Evolutionary conservation across 2,329 filamentous ascomycete genomes (phyloP).

Genomic region (Aaosphaeria arxii): DNA sequence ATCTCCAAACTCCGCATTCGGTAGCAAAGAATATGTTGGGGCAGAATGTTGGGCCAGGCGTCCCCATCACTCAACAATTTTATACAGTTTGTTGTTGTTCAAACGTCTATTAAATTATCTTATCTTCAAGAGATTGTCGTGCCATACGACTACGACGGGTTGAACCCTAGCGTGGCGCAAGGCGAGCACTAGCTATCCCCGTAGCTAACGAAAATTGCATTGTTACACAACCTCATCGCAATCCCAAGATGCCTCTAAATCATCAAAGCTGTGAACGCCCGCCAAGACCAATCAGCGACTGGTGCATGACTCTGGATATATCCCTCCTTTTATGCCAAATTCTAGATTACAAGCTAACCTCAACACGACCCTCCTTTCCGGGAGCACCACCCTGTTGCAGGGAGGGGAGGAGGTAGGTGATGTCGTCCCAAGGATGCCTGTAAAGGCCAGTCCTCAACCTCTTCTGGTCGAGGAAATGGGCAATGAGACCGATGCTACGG

Average conservation of each 20-base stretch:
- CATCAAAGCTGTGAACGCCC: slow-evolving; percentile 22
- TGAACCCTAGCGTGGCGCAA: neutral
- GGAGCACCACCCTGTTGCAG: slow-evolving; percentile 34
- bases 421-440: slow-evolving; percentile 82
- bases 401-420: slow-evolving; percentile 41
- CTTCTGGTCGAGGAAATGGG: slow-evolving; percentile 99
- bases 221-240: neutral
- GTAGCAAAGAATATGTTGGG: too few species aligned
- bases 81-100: neutral
- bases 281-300: slow-evolving; percentile 19
- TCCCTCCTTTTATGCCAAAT: slow-evolving; percentile 19
- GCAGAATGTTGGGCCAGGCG: too few species aligned
- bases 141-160: neutral
- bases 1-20: too few species aligned
- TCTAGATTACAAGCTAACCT: slow-evolving; percentile 37
- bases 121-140: neutral
- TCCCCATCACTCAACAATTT: too few species aligned
- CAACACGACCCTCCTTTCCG: slow-evolving; percentile 41
- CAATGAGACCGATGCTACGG: slow-evolving; percentile 97
- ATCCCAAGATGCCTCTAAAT: neutral
- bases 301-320: slow-evolving; percentile 22
- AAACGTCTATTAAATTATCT: neutral
- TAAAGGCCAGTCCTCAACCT: slow-evolving; percentile 96
- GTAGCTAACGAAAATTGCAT: neutral
- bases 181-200: neutral